Base-by-base conservation (phyloP, 495 filamentous ascomycete species). In the Talaromyces trachyspermus region DNA sequence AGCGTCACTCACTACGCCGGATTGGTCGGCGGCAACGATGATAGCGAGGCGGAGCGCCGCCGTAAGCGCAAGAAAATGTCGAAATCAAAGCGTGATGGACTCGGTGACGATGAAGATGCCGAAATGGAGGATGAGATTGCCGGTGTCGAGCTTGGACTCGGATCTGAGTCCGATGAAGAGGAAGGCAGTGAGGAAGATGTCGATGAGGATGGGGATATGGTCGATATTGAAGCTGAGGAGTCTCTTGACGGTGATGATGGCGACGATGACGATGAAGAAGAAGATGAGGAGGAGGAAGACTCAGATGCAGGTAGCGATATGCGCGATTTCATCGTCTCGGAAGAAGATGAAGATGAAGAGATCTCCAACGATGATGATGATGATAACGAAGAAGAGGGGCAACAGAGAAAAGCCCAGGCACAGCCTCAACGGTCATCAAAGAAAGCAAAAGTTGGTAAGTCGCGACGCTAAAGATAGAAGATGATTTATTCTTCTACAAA, bases 71-170 rank as follows among this genome's bases (percentile, higher is more conserved):
- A 64, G 67, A 19, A 63, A 18, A 33, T 57, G 18, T 32, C 51
- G n/a, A 66, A 68, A 56, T 61, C 65, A 23, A 68, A 69, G 51
- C 68, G 64, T 47, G 65, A 69, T 17, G 39, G 18, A 35, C 32
- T 58, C 61, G 49, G 57, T 59, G 1, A 59, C 15, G 14, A 37
- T 59, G 33, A 43, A 20, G 53, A 55, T 11, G 46, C 49, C 30
- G 68, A 70, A 32, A 63, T 71, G 33, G 71, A 73, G 17, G 70
- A 72, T 43, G 68, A 69, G 15, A 74, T 72, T 60, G 62, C 71
- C 54, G 67, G 66, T 54, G 67, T 66, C 41, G 70, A 58, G 12
- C 50, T 66, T 40, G 52, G 51, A 15, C 47, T 52, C 27, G 60
- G 53, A 12, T 65, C 61, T 6, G 69, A 71, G 5, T 58, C 66